These are phyloP conservation scores for Annulohypoxylon bovei DNA, from an alignment of 495 filamentous ascomycete species.

Conservation along the genomic window DNA sequence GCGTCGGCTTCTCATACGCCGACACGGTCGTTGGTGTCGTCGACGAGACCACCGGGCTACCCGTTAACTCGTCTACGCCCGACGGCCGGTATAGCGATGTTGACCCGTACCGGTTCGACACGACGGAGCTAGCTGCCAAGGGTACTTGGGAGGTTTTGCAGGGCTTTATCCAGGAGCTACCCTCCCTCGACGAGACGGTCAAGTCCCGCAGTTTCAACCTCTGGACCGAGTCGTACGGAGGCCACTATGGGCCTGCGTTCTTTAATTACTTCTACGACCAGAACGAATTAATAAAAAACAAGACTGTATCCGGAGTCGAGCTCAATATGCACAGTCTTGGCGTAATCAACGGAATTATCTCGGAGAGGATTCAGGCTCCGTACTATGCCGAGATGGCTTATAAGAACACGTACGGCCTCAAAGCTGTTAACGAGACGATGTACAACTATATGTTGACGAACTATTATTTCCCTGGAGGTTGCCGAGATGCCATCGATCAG, in stretches of 20 bases:
- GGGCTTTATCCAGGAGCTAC: constrained; percentile 52
- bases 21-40: constrained; percentile 43
- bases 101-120: constrained; percentile 48
- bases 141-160: constrained; percentile 56
- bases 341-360: constrained; percentile 77
- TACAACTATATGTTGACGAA: constrained; percentile 53
- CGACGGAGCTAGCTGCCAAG: constrained; percentile 61
- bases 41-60: constrained; percentile 39
- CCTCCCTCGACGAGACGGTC: constrained; percentile 49
- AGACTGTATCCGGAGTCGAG: constrained; percentile 54
- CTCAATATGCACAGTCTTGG: constrained; percentile 65
- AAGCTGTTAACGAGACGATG: constrained; percentile 62
- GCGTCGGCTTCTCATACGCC: constrained; percentile 68
- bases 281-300: constrained; percentile 58
- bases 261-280: constrained; percentile 67
- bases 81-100: constrained; percentile 47
- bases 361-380: constrained; percentile 70
- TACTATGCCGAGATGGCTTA: constrained; percentile 73
- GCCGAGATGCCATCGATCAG: constrained; percentile 53
- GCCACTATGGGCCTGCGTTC: constrained; percentile 44
- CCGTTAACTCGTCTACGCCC: constrained; percentile 33
- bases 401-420: constrained; percentile 78
- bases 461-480: constrained; percentile 57
- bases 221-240: constrained; percentile 54
- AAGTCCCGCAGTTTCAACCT: constrained; percentile 63